Base-by-base conservation (phyloP, 257 asterid genomes). In the Scutellaria baicalensis region DNA sequence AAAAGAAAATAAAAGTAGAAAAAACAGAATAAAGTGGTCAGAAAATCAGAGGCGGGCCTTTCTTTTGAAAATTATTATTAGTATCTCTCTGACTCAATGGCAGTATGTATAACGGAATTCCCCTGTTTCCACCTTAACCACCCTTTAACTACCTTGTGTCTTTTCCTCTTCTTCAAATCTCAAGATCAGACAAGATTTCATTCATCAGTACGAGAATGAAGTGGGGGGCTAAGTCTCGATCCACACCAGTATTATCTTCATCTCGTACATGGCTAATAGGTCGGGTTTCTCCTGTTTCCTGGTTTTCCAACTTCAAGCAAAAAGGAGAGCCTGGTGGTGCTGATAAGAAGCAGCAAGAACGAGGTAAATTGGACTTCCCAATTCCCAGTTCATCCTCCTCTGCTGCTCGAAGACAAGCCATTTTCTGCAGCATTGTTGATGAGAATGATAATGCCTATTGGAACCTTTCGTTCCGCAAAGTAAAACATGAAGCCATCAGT, bases 271-370 rank as follows among this genome's bases (percentile, higher is more conserved):
- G 89, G 35, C 59, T 82, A 51, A 82, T 88, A 70, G 48, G 75
- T 43, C 88, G 82, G 61, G 84, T 90, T 12, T 81, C 83, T 31
- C 91, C 87, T 0, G 82, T 56, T 76, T 86, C 95, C 73, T 93
- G 98, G 97, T 63, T 88, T 43, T 77, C 86, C 18, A 90, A 84
- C 78, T 75, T 83, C 76, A 90, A 88, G 84, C 84, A 63, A 38
- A 81, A 62, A 69, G 78, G 74, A 8, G 67, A 45, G 17, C 57
- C 43, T 44, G 47, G 21, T 47, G 85, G 43, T 10, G 21, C 73
- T 12, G 70, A 52, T 9, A 68, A 76, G 64, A 63, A 67, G 69
- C 64, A 76, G 65, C 83, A 66, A 20, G 33, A 27, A 3, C 72
- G 74, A 35, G 66, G 77, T 39, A 65, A 71, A 17, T 63, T 63